phyloP scores from a whole-genome alignment of 2,329 filamentous ascomycete genomes.

The Fusarium succisae region DNA sequence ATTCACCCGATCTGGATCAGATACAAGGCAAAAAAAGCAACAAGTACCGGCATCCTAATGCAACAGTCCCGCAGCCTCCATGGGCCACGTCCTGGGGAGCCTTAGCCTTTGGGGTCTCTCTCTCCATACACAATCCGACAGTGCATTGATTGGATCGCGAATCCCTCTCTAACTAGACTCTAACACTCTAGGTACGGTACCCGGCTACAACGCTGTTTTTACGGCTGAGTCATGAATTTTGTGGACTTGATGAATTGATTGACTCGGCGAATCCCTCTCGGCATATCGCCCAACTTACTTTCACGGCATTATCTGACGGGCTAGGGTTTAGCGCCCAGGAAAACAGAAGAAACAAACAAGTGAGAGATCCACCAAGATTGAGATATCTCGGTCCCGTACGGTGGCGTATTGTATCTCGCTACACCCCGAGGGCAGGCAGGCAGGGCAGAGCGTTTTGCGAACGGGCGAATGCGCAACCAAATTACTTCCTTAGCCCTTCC shows the following conservation, averaged over 20 bases:
- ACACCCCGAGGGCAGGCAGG: not conserved
- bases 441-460: not conserved
- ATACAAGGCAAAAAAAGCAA: conserved; percentile 31
- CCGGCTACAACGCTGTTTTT: conserved; percentile 4
- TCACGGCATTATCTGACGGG: conserved; percentile 19
- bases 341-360: conserved; percentile 4
- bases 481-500: conserved; percentile 8
- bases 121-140: not conserved
- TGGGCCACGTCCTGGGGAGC: conserved; percentile 10
- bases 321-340: conserved; percentile 1
- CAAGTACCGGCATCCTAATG: conserved; percentile 38
- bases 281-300: conserved; percentile 24
- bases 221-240: conserved; percentile 14
- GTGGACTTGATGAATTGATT: not conserved
- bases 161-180: not conserved
- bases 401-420: not conserved
- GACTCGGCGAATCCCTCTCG: conserved; percentile 32
- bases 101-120: not conserved
- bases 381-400: not conserved
- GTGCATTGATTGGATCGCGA: not conserved
- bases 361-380: conserved; percentile 12
- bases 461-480: conserved; percentile 3
- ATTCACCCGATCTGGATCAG: conserved; percentile 35
- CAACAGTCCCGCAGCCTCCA: conserved; percentile 13
- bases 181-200: conserved; percentile 1